These are phyloP conservation scores for Rutstroemia sp. DNA, from an alignment of 2,329 filamentous ascomycete genomes.

Conservation along the genomic window DNA sequence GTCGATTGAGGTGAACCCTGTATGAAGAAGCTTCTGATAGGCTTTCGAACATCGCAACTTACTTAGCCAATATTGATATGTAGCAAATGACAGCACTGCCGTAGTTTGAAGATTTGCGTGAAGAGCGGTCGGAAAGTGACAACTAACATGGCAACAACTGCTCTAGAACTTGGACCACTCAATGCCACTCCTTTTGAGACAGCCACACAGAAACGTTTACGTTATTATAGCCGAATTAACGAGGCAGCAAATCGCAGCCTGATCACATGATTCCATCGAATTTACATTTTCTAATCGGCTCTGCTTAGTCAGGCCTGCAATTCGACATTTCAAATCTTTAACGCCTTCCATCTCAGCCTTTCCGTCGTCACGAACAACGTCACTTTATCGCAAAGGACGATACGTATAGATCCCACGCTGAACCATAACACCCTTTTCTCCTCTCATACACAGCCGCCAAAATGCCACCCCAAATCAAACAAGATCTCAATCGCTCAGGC, in stretches of 20 bases:
- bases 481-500: constrained; percentile 88
- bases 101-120: too few species aligned
- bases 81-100: too few species aligned
- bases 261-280: neutral
- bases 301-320: neutral
- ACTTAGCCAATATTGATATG: too few species aligned
- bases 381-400: neutral
- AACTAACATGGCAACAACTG: too few species aligned
- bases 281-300: neutral
- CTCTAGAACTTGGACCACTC: too few species aligned
- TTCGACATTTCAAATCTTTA: constrained; percentile 1
- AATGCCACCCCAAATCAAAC: constrained; percentile 91
- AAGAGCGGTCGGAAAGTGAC: too few species aligned
- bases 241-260: neutral
- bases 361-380: neutral
- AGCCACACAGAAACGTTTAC: too few species aligned
- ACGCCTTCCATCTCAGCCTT: neutral
- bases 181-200: too few species aligned
- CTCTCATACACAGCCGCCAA: constrained; percentile 8
- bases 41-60: neutral
- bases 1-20: neutral
- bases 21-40: neutral
- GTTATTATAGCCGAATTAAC: too few species aligned
- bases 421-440: neutral
- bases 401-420: neutral